Evolutionary conservation across 352 stramenopile genomes (phyloP), one percentile per base, ranked within the genome.

Genomic region (Phytopythium aichiense): DNA sequence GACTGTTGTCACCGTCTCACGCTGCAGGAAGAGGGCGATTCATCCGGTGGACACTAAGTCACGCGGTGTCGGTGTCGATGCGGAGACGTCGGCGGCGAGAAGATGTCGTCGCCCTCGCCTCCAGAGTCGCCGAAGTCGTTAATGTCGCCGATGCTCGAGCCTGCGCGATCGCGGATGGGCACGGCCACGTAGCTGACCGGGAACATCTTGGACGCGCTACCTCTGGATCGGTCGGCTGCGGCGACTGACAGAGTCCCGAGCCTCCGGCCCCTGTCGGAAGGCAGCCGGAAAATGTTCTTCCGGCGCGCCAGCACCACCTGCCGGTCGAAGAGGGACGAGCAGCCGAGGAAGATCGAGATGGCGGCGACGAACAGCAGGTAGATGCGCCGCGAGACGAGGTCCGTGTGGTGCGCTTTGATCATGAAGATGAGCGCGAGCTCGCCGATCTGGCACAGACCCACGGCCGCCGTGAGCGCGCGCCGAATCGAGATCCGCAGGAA

Each of bases 361-460:
- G 85, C 81, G 33, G 80, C 84, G 8, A 95, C 75, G 46, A 94
- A 92, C 1, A 94, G 68, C 63, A 95, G 56, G 66, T 95, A 95
- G 33, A 89, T 83, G 38, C 79, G 81, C 7, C 87, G 81, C 2
- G 87, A 91, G 1, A 95, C 81, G 42, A 95, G 84, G 58, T 93
- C 79, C 31, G 83, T 90, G 7, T 82, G 76, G 50, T 94, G 87
- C 33, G 87, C 84, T 55, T 95, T 95, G 78, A 94, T 95, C 79
- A 95, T 95, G 61, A 95, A 95, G 67, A 95, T 94, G 28, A 95
- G 76, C 38, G 87, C 83, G 16, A 95, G 67, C 57, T 95, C 87
- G 16, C 87, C 87, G 58, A 95, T 89, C 48, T 95, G 87, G 45
- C 83, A 95, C 16, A 95, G 66, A 20, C 83, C 84, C 4, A 91